Percentiles rank a stretch among this genome's conserved stretches.
phyloP scores from a whole-genome alignment of 2,329 filamentous ascomycete genomes.

The Graphiopsis chlorocephala region DNA sequence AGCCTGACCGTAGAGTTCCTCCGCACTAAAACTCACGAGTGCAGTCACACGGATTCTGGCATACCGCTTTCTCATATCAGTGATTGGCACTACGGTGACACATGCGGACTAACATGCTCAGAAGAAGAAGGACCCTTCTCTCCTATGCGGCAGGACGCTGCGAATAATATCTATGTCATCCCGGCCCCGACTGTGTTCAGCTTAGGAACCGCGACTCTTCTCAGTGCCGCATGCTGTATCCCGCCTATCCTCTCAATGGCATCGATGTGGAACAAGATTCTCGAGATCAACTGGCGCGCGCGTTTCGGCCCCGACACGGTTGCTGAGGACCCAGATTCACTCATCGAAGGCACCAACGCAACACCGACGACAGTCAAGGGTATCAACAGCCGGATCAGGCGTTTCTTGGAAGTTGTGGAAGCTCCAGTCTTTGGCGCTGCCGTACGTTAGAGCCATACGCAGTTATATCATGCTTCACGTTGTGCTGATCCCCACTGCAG shows the following conservation, averaged over 20 bases:
- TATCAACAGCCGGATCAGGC: conserved; percentile 14
- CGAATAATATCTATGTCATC: conserved; percentile 62
- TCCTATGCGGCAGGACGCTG: conserved; percentile 53
- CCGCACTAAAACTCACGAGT: conserved; percentile 47
- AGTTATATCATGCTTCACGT: neutral
- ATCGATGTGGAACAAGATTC: conserved; percentile 63
- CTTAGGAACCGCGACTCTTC: conserved; percentile 58
- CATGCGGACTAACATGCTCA: conserved; percentile 52
- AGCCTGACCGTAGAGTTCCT: conserved; percentile 65
- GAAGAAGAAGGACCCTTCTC: conserved; percentile 50
- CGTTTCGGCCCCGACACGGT: neutral
- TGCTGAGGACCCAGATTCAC: neutral
- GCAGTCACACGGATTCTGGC: conserved; percentile 41
- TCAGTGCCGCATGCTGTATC: conserved; percentile 64
- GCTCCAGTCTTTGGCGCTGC: conserved; percentile 59
- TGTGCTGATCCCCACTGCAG: neutral
- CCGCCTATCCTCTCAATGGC: conserved; percentile 61
- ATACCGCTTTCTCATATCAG: conserved; percentile 37
- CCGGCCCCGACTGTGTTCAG: conserved; percentile 55
- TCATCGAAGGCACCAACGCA: neutral
- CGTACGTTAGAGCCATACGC: conserved; percentile 33
- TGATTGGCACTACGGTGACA: conserved; percentile 46
- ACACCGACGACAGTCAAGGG: neutral
- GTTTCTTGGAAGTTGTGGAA: conserved; percentile 42
- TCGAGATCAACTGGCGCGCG: conserved; percentile 59